Evolutionary conservation across 2,329 filamentous ascomycete species (phyloP).

Genomic region (Aspergillus fijiensis): DNA sequence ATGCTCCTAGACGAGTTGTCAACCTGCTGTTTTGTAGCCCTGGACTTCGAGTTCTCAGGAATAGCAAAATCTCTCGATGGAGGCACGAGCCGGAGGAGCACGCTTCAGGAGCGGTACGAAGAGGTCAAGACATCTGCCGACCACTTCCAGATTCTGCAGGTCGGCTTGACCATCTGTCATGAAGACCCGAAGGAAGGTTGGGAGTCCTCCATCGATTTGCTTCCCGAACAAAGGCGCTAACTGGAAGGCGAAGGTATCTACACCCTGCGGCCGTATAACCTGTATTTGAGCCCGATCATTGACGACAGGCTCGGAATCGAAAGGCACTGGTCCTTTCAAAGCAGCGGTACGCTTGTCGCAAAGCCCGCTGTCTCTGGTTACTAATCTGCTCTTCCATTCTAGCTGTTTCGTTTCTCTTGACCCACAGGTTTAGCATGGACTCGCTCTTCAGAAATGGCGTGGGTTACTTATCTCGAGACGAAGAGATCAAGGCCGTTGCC

Average conservation of each 20-base stretch:
- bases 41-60: constrained; percentile 68
- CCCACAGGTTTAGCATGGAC: constrained; percentile 59
- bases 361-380: not conserved
- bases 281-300: constrained; percentile 59
- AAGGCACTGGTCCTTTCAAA: constrained; percentile 60
- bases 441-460: constrained; percentile 58
- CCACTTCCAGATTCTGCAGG: constrained; percentile 63
- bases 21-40: constrained; percentile 60
- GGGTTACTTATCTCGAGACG: constrained; percentile 61
- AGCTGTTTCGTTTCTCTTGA: constrained; percentile 62
- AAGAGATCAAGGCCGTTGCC: constrained; percentile 52
- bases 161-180: constrained; percentile 65
- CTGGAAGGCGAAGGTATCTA: constrained; percentile 47
- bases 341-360: constrained; percentile 44
- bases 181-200: constrained; percentile 54
- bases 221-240: not conserved
- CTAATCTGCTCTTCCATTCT: constrained; percentile 10
- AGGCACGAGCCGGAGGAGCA: constrained; percentile 45
- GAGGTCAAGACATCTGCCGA: constrained; percentile 62
- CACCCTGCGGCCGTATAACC: constrained; percentile 63
- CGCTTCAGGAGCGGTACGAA: constrained; percentile 60
- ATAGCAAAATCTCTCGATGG: constrained; percentile 49
- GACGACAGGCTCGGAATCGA: constrained; percentile 57
- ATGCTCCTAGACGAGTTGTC: constrained; percentile 59
- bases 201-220: constrained; percentile 13